Percentiles rank a stretch among this genome's conserved stretches.
Evolutionary conservation across 2,329 filamentous ascomycete species (phyloP).

Genomic region (Sclerotiophoma versabilis): DNA sequence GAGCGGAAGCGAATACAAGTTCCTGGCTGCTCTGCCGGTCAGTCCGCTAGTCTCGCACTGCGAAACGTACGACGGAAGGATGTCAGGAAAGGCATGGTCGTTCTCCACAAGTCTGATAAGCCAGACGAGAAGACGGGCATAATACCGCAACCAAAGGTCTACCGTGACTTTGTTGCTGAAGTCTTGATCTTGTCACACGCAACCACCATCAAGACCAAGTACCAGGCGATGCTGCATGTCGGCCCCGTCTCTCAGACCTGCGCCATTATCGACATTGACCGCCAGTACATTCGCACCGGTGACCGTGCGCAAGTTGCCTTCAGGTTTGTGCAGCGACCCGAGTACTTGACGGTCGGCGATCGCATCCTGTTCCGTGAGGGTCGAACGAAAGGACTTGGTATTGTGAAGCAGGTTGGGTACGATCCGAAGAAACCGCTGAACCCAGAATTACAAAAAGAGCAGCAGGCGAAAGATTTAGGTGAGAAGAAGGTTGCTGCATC

Average conservation of each 20-base stretch:
- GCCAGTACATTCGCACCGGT: slow-evolving; percentile 92
- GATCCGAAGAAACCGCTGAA: slow-evolving; percentile 65
- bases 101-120: slow-evolving; percentile 81
- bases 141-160: slow-evolving; percentile 57
- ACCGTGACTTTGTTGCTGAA: slow-evolving; percentile 66
- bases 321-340: slow-evolving; percentile 90
- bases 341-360: slow-evolving; percentile 89
- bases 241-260: slow-evolving; percentile 95
- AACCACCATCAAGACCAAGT: slow-evolving; percentile 95
- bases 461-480: slow-evolving; percentile 26
- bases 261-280: slow-evolving; percentile 95
- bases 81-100: slow-evolving; percentile 97
- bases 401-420: slow-evolving; percentile 91
- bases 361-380: slow-evolving; percentile 92
- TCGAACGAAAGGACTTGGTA: slow-evolving; percentile 91
- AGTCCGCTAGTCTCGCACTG: slow-evolving; percentile 90
- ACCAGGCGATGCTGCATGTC: slow-evolving; percentile 98
- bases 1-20: slow-evolving; percentile 92
- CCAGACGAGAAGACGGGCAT: slow-evolving; percentile 54
- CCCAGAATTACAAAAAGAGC: slow-evolving; percentile 36
- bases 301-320: slow-evolving; percentile 95
- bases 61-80: slow-evolving; percentile 89
- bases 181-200: slow-evolving; percentile 95
- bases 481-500: slow-evolving; percentile 17
- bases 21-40: slow-evolving; percentile 85